These are phyloP conservation scores for Aspergillus fischeri DNA, from an alignment of 2,329 filamentous ascomycete genomes.

Conservation along the genomic window DNA sequence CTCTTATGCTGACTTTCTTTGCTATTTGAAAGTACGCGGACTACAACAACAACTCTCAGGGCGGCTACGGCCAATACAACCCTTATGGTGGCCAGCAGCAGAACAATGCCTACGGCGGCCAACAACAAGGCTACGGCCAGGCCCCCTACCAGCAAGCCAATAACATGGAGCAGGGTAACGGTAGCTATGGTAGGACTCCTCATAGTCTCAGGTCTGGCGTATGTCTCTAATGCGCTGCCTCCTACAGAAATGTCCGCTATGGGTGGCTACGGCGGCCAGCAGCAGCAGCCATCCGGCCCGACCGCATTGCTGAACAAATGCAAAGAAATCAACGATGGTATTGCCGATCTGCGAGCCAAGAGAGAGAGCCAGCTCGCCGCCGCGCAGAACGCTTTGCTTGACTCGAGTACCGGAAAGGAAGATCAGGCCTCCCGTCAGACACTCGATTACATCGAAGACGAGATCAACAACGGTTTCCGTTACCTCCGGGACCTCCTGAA, in stretches of 20 bases:
- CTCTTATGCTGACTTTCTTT: not conserved
- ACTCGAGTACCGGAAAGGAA: constrained; percentile 66
- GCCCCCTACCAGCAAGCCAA: constrained; percentile 26
- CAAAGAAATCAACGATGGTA: constrained; percentile 70
- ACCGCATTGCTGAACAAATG: constrained; percentile 83
- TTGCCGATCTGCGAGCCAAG: constrained; percentile 69
- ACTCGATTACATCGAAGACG: constrained; percentile 68
- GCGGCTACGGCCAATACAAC: constrained; percentile 53
- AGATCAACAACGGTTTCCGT: constrained; percentile 81
- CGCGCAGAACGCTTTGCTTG: constrained; percentile 67
- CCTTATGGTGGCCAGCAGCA: constrained; percentile 44
- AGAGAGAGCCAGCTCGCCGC: constrained; percentile 45
- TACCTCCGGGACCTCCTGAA: constrained; percentile 74
- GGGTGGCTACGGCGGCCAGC: constrained; percentile 19
- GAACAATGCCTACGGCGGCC: constrained; percentile 29
- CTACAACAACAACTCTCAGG: constrained; percentile 25
- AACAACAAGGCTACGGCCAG: constrained; percentile 23
- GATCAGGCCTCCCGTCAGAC: constrained; percentile 63
- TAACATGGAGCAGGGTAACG: constrained; percentile 31
- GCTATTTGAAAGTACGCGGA: constrained; percentile 13
- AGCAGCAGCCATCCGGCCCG: constrained; percentile 49
- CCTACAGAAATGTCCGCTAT: constrained; percentile 43
- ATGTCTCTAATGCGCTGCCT: not conserved
- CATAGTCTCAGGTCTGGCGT: not conserved
- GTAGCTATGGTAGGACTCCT: constrained; percentile 29